Evolutionary conservation across 768 basidiomycete species (phyloP).

Genomic region (Xerocomellus intermedius): DNA sequence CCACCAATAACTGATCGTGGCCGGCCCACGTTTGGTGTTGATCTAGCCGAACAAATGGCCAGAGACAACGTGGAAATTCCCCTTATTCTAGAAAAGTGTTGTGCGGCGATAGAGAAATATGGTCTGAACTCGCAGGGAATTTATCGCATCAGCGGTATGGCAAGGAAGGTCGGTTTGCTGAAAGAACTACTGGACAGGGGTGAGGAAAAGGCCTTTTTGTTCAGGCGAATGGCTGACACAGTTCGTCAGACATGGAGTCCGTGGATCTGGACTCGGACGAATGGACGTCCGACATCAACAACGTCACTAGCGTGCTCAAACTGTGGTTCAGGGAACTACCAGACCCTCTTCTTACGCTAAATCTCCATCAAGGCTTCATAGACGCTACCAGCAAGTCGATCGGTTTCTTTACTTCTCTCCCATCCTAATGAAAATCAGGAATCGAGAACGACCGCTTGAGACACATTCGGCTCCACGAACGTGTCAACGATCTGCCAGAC

Average conservation of each 20-base stretch:
- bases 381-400: conserved; percentile 84
- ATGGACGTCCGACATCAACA: conserved; percentile 94
- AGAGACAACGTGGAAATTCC: conserved; percentile 91
- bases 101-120: conserved; percentile 86
- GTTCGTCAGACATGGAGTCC: conserved; percentile 68
- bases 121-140: conserved; percentile 85
- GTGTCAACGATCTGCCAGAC: conserved; percentile 97
- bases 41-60: conserved; percentile 90
- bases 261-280: conserved; percentile 87
- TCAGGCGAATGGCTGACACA: conserved; percentile 21
- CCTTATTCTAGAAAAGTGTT: conserved; percentile 82
- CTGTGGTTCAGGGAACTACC: conserved; percentile 96
- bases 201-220: conserved; percentile 27
- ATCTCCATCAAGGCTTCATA: conserved; percentile 88
- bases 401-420: neutral
- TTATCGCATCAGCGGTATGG: conserved; percentile 90
- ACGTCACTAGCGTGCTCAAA: conserved; percentile 91
- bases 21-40: conserved; percentile 88
- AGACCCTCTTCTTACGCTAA: conserved; percentile 83
- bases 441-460: conserved; percentile 93
- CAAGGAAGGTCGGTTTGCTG: conserved; percentile 79
- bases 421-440: conserved; percentile 41
- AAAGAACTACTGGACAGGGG: conserved; percentile 87
- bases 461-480: conserved; percentile 94
- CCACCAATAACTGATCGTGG: conserved; percentile 52